Conservation (phyloP, 176 grass and related monocot species). For the Aegilops speltoides region DNA sequence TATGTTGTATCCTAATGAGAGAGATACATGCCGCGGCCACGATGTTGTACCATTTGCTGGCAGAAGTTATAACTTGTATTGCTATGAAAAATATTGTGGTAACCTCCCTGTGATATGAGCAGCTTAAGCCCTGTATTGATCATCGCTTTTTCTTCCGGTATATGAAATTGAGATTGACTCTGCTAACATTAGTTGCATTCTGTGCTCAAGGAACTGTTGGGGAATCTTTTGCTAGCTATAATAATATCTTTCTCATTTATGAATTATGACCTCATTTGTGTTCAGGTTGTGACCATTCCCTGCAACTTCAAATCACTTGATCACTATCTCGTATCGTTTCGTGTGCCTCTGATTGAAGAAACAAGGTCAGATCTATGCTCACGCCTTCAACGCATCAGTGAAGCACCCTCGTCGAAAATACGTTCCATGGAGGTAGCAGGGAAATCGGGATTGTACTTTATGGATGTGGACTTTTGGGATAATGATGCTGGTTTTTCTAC, state of each 20-base stretch:
- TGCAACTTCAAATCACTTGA: too few relatives aligned
- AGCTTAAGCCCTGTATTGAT: background rate
- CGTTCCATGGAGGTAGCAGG: too few relatives aligned
- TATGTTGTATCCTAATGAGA: background rate
- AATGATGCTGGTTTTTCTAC: too few relatives aligned
- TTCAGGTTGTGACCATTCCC: background rate
- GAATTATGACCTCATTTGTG: background rate
- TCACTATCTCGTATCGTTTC: too few relatives aligned
- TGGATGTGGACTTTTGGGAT: too few relatives aligned
- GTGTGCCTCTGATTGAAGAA: too few relatives aligned
- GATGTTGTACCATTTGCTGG: too few relatives aligned
- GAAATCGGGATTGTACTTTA: too few relatives aligned
- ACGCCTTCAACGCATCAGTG: too few relatives aligned
- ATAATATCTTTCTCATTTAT: background rate
- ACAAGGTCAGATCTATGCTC: too few relatives aligned
- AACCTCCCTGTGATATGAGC: background rate
- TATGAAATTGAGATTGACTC: too few relatives aligned
- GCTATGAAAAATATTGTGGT: background rate
- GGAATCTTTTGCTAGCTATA: background rate
- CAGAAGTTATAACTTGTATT: background rate
- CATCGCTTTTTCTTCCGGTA: background rate
- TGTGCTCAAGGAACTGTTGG: background rate
- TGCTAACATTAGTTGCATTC: background rate
- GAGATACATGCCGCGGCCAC: background rate
- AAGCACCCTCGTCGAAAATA: too few relatives aligned